Percentiles rank a stretch among this genome's conserved stretches.
phyloP scores from a whole-genome alignment of 2,329 filamentous ascomycete species.

The Talaromyces sp. region DNA sequence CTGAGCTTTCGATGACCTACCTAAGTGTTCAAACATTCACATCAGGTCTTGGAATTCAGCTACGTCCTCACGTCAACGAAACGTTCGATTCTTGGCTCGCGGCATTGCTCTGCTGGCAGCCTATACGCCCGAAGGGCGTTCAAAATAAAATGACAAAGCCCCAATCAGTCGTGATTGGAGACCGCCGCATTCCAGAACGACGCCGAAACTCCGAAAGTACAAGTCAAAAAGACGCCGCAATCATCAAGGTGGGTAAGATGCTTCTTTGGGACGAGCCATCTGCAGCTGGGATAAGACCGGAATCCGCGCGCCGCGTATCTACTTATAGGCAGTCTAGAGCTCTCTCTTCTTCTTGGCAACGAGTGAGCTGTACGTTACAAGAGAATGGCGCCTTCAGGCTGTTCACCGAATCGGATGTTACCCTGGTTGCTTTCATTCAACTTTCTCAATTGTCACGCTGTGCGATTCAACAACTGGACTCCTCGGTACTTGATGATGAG shows the following conservation, averaged over 20 bases:
- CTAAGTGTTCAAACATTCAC: constrained; percentile 53
- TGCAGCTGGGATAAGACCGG: constrained; percentile 40
- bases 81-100: constrained; percentile 57
- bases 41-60: constrained; percentile 50
- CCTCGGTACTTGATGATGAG: constrained; percentile 87
- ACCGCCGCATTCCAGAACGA: constrained; percentile 46
- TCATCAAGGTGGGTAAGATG: constrained; percentile 94
- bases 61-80: constrained; percentile 53
- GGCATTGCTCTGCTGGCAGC: constrained; percentile 56
- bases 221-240: constrained; percentile 69
- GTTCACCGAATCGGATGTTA: constrained; percentile 80
- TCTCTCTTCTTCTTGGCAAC: constrained; percentile 72
- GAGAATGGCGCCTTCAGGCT: constrained; percentile 95
- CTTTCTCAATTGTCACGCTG: constrained; percentile 86
- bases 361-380: constrained; percentile 88
- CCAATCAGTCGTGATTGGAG: constrained; percentile 48
- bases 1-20: constrained; percentile 49
- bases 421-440: constrained; percentile 79
- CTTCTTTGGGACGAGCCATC: constrained; percentile 84
- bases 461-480: constrained; percentile 86
- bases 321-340: constrained; percentile 60
- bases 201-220: constrained; percentile 52
- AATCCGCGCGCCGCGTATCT: constrained; percentile 49
- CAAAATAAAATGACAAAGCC: constrained; percentile 55
- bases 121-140: constrained; percentile 53